Evolutionary conservation across 1,139 yeast genomes (phyloP).

Genomic region (Yamadazyma friedrichii): DNA sequence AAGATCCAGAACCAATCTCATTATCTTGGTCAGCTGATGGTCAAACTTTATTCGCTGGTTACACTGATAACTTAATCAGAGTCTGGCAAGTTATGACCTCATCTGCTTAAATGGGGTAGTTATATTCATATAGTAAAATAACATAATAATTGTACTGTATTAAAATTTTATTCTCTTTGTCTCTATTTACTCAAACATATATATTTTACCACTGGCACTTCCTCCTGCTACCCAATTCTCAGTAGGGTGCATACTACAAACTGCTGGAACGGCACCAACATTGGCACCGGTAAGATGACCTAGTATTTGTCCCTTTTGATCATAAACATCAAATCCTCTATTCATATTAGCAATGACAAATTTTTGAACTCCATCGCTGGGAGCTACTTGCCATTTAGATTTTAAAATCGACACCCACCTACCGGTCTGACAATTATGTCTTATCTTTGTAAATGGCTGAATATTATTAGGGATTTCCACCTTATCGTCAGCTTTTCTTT

Average conservation of each 20-base stretch:
- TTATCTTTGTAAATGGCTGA: constrained; percentile 58
- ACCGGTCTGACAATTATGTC: constrained; percentile 93
- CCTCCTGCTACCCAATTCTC: constrained; percentile 93
- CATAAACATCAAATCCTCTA: constrained; percentile 77
- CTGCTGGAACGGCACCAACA: constrained; percentile 92
- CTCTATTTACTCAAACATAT: constrained; percentile 46
- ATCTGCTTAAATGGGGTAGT: constrained; percentile 38
- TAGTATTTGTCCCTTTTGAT: constrained; percentile 69
- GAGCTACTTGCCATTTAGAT: constrained; percentile 75
- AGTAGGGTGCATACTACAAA: constrained; percentile 74
- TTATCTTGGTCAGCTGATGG: constrained; percentile 99
- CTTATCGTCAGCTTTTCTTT: constrained; percentile 15
- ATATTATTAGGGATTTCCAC: constrained; percentile 32
- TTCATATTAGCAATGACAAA: constrained; percentile 94
- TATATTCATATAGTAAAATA: constrained; percentile 2
- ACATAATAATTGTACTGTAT: constrained; percentile 2
- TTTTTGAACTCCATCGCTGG: constrained; percentile 72
- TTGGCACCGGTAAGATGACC: constrained; percentile 63
- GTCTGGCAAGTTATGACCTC: constrained; percentile 99
- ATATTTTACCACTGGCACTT: constrained; percentile 90
- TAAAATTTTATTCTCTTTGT: not conserved
- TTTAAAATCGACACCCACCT: constrained; percentile 93
- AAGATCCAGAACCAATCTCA: constrained; percentile 98
- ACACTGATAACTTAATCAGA: constrained; percentile 99
- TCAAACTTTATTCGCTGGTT: constrained; percentile 99